Conservation (phyloP, 192 early-diverging fungal species). For the Coemansia sp. region DNA sequence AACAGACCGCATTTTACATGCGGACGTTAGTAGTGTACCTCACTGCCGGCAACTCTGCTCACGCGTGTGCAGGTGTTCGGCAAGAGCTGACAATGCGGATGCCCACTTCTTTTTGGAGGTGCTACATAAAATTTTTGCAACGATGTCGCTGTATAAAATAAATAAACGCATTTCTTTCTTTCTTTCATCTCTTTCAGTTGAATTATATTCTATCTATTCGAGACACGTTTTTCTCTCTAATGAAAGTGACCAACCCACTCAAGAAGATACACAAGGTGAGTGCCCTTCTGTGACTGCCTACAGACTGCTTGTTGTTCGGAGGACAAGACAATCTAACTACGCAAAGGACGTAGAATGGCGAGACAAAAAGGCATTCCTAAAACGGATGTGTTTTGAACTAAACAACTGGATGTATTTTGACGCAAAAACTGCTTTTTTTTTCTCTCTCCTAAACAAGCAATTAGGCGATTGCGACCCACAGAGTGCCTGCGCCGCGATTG, state of each 20-base stretch:
- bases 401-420: no score
- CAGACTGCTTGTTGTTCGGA: not conserved
- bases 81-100: conserved; percentile 3
- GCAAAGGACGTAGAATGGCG: not conserved
- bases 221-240: not conserved
- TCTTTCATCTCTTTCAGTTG: not conserved
- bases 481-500: conserved; percentile 11
- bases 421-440: not conserved
- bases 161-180: not conserved
- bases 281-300: not conserved
- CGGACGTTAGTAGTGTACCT: not conserved
- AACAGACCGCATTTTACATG: not conserved
- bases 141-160: not conserved
- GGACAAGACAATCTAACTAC: not conserved
- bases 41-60: not conserved
- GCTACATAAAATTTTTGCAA: not conserved
- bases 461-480: conserved; percentile 6
- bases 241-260: not conserved
- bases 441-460: not conserved
- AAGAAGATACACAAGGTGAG: conserved; percentile 7
- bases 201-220: not conserved
- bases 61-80: conserved; percentile 5
- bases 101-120: not conserved
- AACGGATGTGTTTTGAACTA: not conserved
- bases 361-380: not conserved